Evolutionary conservation across 495 filamentous ascomycete genomes (phyloP).

Genomic region (Aspergillus incahuasiensis): DNA sequence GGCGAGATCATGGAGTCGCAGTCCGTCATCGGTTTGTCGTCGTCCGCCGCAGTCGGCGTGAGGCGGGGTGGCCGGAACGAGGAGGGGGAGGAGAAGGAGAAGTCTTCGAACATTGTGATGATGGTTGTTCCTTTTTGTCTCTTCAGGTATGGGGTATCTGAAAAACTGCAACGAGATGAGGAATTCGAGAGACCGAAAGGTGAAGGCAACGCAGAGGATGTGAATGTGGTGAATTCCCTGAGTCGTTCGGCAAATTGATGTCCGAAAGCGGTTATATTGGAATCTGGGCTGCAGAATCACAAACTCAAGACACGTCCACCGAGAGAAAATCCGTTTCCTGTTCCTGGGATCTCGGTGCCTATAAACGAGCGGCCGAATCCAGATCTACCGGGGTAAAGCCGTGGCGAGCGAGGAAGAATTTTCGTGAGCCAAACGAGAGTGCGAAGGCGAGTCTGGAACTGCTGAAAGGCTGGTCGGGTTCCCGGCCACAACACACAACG

Average conservation of each 20-base stretch:
- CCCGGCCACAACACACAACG: not conserved
- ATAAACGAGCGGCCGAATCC: not conserved
- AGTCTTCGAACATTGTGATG: conserved; percentile 41
- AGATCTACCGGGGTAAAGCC: not conserved
- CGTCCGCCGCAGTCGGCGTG: conserved; percentile 22
- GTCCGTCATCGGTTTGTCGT: conserved; percentile 18
- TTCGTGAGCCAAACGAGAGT: not conserved
- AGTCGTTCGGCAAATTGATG: not conserved
- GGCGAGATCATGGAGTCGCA: conserved; percentile 39
- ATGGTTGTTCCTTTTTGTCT: not conserved
- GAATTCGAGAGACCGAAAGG: not conserved
- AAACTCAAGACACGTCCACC: not conserved
- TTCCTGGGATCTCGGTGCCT: not conserved
- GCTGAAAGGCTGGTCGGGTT: not conserved
- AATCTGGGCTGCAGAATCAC: not conserved
- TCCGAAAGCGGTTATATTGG: conserved; percentile 9
- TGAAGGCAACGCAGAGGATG: not conserved
- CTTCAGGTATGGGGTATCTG: not conserved
- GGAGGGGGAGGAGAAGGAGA: conserved; percentile 42
- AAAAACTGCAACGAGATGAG: not conserved
- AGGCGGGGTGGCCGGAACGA: conserved; percentile 29
- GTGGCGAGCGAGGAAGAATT: conserved; percentile 2
- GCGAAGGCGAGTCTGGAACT: not conserved
- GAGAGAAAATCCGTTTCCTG: not conserved
- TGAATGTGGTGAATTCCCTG: not conserved